Base-by-base conservation (phyloP, 345 rosid genomes). In the Iberis pinnata region DNA sequence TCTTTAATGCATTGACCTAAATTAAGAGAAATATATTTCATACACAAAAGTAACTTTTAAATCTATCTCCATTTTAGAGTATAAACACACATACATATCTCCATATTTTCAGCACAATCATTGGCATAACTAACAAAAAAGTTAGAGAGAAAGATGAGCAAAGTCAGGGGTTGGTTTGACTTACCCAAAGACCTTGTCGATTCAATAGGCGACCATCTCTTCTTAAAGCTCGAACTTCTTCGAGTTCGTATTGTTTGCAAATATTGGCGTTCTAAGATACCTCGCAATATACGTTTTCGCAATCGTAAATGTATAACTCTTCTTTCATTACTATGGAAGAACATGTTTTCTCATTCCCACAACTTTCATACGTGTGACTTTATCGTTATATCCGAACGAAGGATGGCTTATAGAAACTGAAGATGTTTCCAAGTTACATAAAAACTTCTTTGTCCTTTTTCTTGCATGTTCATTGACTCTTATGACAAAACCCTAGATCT, bases 331-430 rank as follows among this genome's bases (percentile, higher is more conserved):
- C n/a, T 0, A 1, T 6, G 2, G 2, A 6, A 9, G 4, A 7
- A 6, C 3, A 19, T 31, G 39, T 37, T 9, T n/a, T 0, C 42
- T 58, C 26, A 33, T 12, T 44, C 60, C 70, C 8, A 14, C 60
- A 19, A 35, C 55, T 15, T 45, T 60, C 36, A 44, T 17, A 7
- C 64, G 60, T 19, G 65, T 66, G 54, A 0, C 20, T 37, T 25
- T 2, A 1, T 60, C 71, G 4, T 19, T 46, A 12, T 10, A 1
- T 20, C 36, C 56, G 2, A 6, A 19, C 7, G 47, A 64, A 64
- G 69, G 69, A 29, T 64, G 69, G 69, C 69, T 64, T 19, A 64
- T 55, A 24, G 47, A 39, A 64, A 47, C 49, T 12, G 43, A 39
- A 55, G 56, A 46, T 19, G 18, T 26, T 6, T 9, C 37, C 13